Evolutionary conservation across 2,329 filamentous ascomycete genomes (phyloP).

Genomic region (Diplodia seriata): DNA sequence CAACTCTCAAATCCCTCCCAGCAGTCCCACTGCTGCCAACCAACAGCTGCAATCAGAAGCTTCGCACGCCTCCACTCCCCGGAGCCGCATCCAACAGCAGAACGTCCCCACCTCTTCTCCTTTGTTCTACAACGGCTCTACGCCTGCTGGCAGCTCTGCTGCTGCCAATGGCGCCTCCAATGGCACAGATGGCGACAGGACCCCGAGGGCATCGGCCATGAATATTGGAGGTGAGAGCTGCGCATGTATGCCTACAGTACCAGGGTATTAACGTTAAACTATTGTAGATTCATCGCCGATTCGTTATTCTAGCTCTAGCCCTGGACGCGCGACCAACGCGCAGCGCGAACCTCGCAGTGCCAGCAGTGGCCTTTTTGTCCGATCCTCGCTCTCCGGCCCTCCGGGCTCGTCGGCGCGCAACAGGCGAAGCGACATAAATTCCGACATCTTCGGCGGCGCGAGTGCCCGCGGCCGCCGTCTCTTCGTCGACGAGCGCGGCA

Average conservation of each 20-base stretch:
- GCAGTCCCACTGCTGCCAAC: conserved; percentile 56
- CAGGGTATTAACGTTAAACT: conserved; percentile 34
- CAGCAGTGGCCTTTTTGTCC: conserved; percentile 85
- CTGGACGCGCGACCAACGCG: conserved; percentile 65
- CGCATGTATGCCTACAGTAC: not conserved
- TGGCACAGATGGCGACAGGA: conserved; percentile 67
- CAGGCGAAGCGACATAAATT: conserved; percentile 85
- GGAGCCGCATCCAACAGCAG: conserved; percentile 54
- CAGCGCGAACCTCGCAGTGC: conserved; percentile 76
- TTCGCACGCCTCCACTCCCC: conserved; percentile 49
- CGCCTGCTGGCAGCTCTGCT: conserved; percentile 33
- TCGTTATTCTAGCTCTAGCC: conserved; percentile 88
- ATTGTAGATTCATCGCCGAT: conserved; percentile 86
- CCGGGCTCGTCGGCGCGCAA: conserved; percentile 64
- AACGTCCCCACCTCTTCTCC: conserved; percentile 74
- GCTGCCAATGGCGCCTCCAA: conserved; percentile 50
- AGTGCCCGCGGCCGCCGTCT: conserved; percentile 61
- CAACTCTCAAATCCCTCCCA: conserved; percentile 62
- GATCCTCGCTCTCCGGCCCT: conserved; percentile 55
- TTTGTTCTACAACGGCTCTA: conserved; percentile 68
- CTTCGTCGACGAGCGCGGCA: conserved; percentile 70
- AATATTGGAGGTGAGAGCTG: conserved; percentile 66
- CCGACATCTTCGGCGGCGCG: conserved; percentile 69
- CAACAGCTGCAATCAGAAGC: conserved; percentile 53
- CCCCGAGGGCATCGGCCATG: conserved; percentile 70